Conservation (phyloP, 306 rosid species). For the Benincasa hispida region DNA sequence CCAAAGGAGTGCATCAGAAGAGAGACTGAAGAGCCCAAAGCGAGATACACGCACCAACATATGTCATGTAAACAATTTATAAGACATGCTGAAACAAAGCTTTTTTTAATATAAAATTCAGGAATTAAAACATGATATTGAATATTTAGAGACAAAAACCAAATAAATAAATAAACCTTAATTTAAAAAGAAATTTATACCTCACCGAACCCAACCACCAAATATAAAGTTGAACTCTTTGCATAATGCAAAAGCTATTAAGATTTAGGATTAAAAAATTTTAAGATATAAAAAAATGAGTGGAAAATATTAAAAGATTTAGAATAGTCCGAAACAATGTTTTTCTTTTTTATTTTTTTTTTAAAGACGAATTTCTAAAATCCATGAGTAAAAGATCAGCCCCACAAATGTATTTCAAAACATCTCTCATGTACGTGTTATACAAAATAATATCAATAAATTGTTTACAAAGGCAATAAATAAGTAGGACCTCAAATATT, state of each 20-base stretch:
- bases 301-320: background rate
- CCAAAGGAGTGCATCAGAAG: too few species aligned
- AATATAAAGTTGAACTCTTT: background rate
- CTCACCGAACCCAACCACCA: background rate
- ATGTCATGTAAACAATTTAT: too few species aligned
- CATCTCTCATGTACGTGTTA: background rate
- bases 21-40: too few species aligned
- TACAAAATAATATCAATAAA: background rate
- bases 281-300: background rate
- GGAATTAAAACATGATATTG: background rate
- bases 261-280: background rate
- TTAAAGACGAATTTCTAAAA: background rate
- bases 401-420: background rate
- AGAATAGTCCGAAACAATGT: too few species aligned
- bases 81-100: background rate
- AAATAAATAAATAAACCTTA: background rate
- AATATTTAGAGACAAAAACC: background rate
- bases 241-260: background rate
- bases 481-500: background rate
- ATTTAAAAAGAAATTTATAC: background rate
- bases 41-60: too few species aligned
- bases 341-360: too few species aligned
- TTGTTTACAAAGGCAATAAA: background rate
- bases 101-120: background rate
- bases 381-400: background rate